phyloP scores from a whole-genome alignment of 2,329 filamentous ascomycete species.

The Rhexocercosporidium sp. region DNA sequence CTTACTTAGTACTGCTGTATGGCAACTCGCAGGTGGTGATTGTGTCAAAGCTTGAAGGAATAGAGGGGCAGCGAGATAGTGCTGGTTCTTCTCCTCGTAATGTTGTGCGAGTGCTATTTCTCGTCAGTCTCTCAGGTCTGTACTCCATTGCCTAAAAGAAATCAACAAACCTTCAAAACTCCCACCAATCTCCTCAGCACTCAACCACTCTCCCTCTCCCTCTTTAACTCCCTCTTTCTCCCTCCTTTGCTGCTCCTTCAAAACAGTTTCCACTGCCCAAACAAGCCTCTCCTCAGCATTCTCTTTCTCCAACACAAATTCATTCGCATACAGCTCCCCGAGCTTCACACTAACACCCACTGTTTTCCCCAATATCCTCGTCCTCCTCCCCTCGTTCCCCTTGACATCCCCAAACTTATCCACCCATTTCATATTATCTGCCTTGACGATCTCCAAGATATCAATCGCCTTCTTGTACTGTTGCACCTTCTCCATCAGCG shows the following conservation, averaged over 20 bases:
- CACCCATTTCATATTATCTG: slow-evolving; percentile 70
- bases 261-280: slow-evolving; percentile 79
- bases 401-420: slow-evolving; percentile 57
- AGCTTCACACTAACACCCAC: slow-evolving; percentile 83
- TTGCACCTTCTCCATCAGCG: slow-evolving; percentile 78
- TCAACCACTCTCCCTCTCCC: slow-evolving; percentile 75
- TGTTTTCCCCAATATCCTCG: slow-evolving; percentile 72
- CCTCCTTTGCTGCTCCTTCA: slow-evolving; percentile 69
- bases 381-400: slow-evolving; percentile 53
- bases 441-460: slow-evolving; percentile 76
- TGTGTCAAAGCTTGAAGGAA: slow-evolving; percentile 84
- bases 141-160: neutral
- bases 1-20: slow-evolving; percentile 77
- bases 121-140: slow-evolving; percentile 36
- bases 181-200: slow-evolving; percentile 72
- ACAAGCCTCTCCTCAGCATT: slow-evolving; percentile 76
- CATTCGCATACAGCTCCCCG: slow-evolving; percentile 79
- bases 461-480: slow-evolving; percentile 73
- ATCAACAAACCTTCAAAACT: slow-evolving; percentile 64
- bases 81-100: slow-evolving; percentile 75
- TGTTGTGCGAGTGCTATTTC: slow-evolving; percentile 70
- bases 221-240: slow-evolving; percentile 69
- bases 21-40: slow-evolving; percentile 68
- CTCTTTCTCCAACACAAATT: slow-evolving; percentile 75
- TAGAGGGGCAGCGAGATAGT: slow-evolving; percentile 82